Evolutionary conservation across 768 basidiomycete species (phyloP).

Genomic region (Suillus decipiens): DNA sequence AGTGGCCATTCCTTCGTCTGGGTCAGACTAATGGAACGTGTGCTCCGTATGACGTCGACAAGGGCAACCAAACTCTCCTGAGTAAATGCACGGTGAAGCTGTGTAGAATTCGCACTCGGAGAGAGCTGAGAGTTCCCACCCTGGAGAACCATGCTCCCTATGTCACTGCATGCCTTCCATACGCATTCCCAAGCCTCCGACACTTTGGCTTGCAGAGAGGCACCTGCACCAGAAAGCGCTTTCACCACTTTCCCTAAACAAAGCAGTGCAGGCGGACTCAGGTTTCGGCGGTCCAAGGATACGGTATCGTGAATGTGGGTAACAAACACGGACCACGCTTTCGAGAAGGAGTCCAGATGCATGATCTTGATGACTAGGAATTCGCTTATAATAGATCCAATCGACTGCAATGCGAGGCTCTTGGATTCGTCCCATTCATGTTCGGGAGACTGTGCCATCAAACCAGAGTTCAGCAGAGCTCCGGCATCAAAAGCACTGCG

Average conservation of each 20-base stretch:
- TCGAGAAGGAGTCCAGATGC: constrained; percentile 64
- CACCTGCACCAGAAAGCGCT: constrained; percentile 44
- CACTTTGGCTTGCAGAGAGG: constrained; percentile 38
- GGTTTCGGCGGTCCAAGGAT: constrained; percentile 60
- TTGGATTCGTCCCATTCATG: constrained; percentile 88
- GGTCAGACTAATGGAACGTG: constrained; percentile 50
- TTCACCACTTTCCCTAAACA: constrained; percentile 80
- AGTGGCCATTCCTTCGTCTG: constrained; percentile 66
- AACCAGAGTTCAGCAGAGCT: constrained; percentile 8
- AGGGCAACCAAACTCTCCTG: constrained; percentile 88
- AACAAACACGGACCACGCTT: constrained; percentile 78
- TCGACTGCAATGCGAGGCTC: constrained; percentile 79
- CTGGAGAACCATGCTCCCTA: constrained; percentile 57
- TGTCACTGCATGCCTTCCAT: constrained; percentile 69
- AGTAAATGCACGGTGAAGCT: constrained; percentile 21
- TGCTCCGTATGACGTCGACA: constrained; percentile 68
- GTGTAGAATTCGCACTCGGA: constrained; percentile 13
- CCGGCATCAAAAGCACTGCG: constrained; percentile 24
- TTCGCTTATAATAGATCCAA: constrained; percentile 81
- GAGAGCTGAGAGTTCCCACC: constrained; percentile 21
- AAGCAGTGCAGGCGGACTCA: constrained; percentile 83
- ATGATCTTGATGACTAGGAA: constrained; percentile 78
- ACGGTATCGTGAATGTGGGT: constrained; percentile 71
- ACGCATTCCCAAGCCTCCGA: constrained; percentile 56
- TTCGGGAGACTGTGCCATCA: constrained; percentile 19